Base-by-base conservation (phyloP, 768 basidiomycete genomes). In the Dioszegia aurantiaca region DNA sequence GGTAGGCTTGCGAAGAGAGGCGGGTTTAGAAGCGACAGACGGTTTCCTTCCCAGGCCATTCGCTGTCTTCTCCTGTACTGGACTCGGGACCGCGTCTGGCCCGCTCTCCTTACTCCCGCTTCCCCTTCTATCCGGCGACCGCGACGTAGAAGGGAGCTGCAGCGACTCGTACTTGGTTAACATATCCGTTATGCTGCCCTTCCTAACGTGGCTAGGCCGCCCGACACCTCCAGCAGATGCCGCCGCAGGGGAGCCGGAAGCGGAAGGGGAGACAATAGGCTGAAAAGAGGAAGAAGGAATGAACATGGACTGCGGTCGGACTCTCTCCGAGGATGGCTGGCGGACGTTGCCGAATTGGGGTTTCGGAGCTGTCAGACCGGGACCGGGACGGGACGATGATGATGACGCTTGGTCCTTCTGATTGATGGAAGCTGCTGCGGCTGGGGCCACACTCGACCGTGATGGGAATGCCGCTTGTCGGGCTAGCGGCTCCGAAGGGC, bases 121-220 rank as follows among this genome's bases (percentile, higher is more conserved):
- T 53, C 14, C 39, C 28, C n/a, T 33, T 48, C 56, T 26, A 24
- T 39, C 33, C n/a, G 26, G 23, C 37, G 30, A 44, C 28, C 39
- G n/a, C 12, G 60, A 40, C 12, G 59, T 37, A 40, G 51, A 43
- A 4, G 69, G 62, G n/a, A 57, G 51, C 19, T 59, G 56, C 54
- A 71, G 47, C 21, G 39, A 46, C 55, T 75, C 73, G 59, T 61
- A 75, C 41, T 55, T 55, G 17, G 67, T 59, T 2, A 75, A 67
- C 37, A 75, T 73, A 42, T 70, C 69, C n/a, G 61, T 71, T 44
- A 75, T 71, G 17, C 69, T 71, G 12, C 68, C 67, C 59, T 69
- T 65, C 8, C 73, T 58, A 14, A 54, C 45, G 31, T 73, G 66
- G 11, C 48, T 43, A n/a, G 70, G 63, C 26, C 66, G 48, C 14